phyloP scores from a whole-genome alignment of 1,139 yeast genomes.

The Candida albicans region DNA sequence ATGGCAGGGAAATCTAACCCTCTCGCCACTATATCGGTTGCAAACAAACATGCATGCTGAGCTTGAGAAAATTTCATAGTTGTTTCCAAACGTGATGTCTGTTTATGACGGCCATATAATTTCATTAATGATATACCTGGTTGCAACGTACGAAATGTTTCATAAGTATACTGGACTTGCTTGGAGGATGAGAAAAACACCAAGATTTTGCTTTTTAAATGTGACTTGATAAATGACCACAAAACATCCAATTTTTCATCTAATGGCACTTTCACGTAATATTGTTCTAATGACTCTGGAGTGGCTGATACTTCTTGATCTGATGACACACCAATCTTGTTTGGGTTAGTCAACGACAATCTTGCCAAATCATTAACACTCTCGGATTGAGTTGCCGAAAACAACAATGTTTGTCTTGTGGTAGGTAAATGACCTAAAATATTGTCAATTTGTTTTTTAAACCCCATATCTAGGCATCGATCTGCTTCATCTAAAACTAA shows the following conservation, averaged over 20 bases:
- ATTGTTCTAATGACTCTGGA: slow-evolving; percentile 84
- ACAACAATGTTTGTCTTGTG: slow-evolving; percentile 82
- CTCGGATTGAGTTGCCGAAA: slow-evolving; percentile 93
- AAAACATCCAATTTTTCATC: slow-evolving; percentile 82
- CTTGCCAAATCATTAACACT: slow-evolving; percentile 87
- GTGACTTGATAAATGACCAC: slow-evolving; percentile 89
- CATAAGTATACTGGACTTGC: slow-evolving; percentile 93
- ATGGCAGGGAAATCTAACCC: slow-evolving; percentile 97
- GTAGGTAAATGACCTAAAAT: slow-evolving; percentile 82
- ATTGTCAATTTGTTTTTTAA: slow-evolving; percentile 82
- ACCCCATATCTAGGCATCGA: slow-evolving; percentile 95
- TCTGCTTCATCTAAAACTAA: slow-evolving; percentile 95
- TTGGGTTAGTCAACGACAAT: slow-evolving; percentile 77
- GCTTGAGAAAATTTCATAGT: slow-evolving; percentile 83
- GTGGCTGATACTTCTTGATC: slow-evolving; percentile 57
- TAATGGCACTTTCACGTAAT: slow-evolving; percentile 67
- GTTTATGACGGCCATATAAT: slow-evolving; percentile 94
- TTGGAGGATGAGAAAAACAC: slow-evolving; percentile 92
- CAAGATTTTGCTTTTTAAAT: slow-evolving; percentile 77
- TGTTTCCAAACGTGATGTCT: slow-evolving; percentile 87
- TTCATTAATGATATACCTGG: slow-evolving; percentile 95
- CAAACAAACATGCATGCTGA: slow-evolving; percentile 84
- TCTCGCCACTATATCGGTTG: slow-evolving; percentile 96
- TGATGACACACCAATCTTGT: slow-evolving; percentile 64
- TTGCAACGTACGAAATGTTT: slow-evolving; percentile 84